Evolutionary conservation across 805 yeast genomes (phyloP), one percentile per base, ranked within the genome.

Genomic region (Saccharomyces cerevisiae): DNA sequence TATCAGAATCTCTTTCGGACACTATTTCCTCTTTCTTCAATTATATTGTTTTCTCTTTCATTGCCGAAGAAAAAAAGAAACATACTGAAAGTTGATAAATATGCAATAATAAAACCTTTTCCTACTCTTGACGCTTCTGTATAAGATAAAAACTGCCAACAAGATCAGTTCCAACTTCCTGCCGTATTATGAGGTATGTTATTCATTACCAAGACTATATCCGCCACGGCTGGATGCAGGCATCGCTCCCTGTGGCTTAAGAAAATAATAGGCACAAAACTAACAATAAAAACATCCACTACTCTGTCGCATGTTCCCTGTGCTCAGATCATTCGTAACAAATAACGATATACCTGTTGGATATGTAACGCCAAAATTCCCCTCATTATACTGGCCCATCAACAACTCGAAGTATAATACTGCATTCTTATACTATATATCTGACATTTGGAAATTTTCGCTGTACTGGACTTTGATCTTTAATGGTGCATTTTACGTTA

Each of bases 371-470:
- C 98, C 98, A 0, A 53, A 62, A 14, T 92, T 91, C 63, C 98
- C 98, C 4, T 83, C 95, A 2, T 69, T 92, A 30, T 78, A 76
- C 63, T 85, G 90, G 87, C 96, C 96, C 0, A 59, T 80, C 14
- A 67, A 71, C 11, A 64, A 70, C 36, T 68, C 73, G 1, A 63
- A 58, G 41, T 73, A 67, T 54, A 54, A 65, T 2, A 62, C 76
- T 5, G 77, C 89, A 36, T 82, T 78, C 59, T 78, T 92, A 4
- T 92, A 88, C 71, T 80, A 82, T 61, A 72, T 83, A 1, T 59
- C 66, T 17, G 97, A 89, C 62, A 81, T 92, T 14, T 91, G 96
- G 94, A 71, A 70, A 59, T 92, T 88, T 75, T 88, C 96, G 0
- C 75, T 89, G 9, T 78, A 73, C 61, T 92, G 99, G 98, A 78